Percentiles rank a stretch among this genome's conserved stretches.
Conservation (phyloP, 2,329 filamentous ascomycete genomes). For the Bipolaris gigantea region DNA sequence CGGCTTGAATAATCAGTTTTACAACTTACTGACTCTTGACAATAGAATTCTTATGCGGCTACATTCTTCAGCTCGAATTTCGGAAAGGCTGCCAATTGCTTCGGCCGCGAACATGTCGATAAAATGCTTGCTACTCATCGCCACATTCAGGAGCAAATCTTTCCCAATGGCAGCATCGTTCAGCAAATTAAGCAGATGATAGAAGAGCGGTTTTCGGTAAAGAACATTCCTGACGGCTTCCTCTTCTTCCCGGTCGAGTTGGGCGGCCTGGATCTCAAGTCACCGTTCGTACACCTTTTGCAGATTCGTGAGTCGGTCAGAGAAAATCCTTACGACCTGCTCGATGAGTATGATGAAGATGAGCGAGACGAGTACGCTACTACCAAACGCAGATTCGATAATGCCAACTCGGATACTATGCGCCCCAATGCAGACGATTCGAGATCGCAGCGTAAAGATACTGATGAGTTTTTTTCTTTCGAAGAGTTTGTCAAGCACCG, state of each 20-base stretch:
- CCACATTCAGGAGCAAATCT: conserved; percentile 54
- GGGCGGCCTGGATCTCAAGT: conserved; percentile 55
- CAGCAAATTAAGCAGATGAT: conserved; percentile 53
- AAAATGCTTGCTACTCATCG: conserved; percentile 56
- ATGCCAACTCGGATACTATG: conserved; percentile 8
- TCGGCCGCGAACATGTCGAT: conserved; percentile 56
- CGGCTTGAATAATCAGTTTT: not conserved
- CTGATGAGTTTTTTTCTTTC: conserved; percentile 32
- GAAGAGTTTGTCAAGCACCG: conserved; percentile 30
- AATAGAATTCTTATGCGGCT: conserved; percentile 57
- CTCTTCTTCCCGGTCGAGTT: conserved; percentile 57
- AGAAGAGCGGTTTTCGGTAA: conserved; percentile 54
- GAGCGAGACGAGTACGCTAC: conserved; percentile 42
- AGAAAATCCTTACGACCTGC: conserved; percentile 44
- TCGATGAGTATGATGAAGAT: conserved; percentile 48
- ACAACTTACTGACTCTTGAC: conserved; percentile 20
- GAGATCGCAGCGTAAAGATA: conserved; percentile 15
- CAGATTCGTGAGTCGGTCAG: conserved; percentile 45
- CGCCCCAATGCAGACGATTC: conserved; percentile 6
- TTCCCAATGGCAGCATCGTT: conserved; percentile 42
- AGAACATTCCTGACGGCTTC: conserved; percentile 54
- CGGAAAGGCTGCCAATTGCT: conserved; percentile 56
- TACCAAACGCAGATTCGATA: conserved; percentile 36
- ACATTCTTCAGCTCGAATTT: conserved; percentile 60
- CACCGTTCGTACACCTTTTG: conserved; percentile 54